Evolutionary conservation across 164 flowering plant species (phyloP).

Genomic region (Akebia trifoliata): DNA sequence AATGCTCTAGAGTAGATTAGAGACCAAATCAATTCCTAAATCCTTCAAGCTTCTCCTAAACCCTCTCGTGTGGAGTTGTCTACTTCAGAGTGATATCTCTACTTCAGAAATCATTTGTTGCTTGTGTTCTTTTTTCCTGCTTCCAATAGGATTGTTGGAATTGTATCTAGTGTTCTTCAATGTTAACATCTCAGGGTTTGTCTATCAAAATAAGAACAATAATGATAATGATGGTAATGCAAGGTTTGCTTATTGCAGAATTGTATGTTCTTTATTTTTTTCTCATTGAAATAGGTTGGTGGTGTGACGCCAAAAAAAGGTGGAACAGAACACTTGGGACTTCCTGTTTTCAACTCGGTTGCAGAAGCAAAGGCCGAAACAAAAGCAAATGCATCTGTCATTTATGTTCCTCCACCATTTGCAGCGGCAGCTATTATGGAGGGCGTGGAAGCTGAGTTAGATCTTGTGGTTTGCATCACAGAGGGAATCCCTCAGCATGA

Average conservation of each 20-base stretch:
- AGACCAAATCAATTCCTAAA: too few relatives aligned
- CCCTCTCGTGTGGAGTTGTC: too few relatives aligned
- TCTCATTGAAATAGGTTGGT: slow-evolving; percentile 57
- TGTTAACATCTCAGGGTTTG: background rate
- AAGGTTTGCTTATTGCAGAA: background rate
- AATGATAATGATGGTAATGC: background rate
- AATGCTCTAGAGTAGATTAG: too few relatives aligned
- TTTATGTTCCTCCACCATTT: slow-evolving; percentile 98
- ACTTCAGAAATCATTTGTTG: too few relatives aligned
- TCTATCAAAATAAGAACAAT: too few relatives aligned
- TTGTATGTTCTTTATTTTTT: background rate
- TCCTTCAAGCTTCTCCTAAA: too few relatives aligned
- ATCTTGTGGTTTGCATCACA: slow-evolving; percentile 93
- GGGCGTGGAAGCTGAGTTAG: slow-evolving; percentile 93
- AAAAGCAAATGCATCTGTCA: slow-evolving; percentile 94
- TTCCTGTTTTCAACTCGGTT: slow-evolving; percentile 91
- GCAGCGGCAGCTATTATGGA: slow-evolving; percentile 97
- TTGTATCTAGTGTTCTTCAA: background rate
- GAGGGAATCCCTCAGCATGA: slow-evolving; percentile 99
- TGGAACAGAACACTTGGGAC: slow-evolving; percentile 90
- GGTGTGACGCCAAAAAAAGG: slow-evolving; percentile 98
- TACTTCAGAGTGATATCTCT: too few relatives aligned
- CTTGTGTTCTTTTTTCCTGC: too few relatives aligned
- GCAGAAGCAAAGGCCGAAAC: slow-evolving; percentile 99
- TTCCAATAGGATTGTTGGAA: background rate